Percentiles rank a stretch among this genome's conserved stretches.
phyloP scores from a whole-genome alignment of 2,329 filamentous ascomycete species.

The Periconia macrospinosa region DNA sequence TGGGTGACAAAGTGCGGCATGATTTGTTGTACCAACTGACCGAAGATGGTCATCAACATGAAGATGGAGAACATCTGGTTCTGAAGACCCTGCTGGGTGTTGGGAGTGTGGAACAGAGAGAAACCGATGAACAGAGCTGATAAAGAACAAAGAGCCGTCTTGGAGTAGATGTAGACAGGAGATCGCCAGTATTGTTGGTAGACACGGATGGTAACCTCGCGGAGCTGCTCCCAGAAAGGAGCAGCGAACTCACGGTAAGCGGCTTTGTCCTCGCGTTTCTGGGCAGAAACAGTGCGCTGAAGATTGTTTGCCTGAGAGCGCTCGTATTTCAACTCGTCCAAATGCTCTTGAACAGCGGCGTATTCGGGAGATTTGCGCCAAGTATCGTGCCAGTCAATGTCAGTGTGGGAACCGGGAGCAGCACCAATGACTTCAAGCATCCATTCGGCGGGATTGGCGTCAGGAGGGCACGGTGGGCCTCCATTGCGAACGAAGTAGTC shows the following conservation, averaged over 20 bases:
- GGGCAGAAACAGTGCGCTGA: constrained; percentile 43
- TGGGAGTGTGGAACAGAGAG: constrained; percentile 73
- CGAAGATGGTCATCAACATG: constrained; percentile 79
- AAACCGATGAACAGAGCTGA: constrained; percentile 79
- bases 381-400: constrained; percentile 54
- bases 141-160: constrained; percentile 67
- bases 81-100: constrained; percentile 75
- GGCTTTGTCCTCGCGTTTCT: constrained; percentile 52
- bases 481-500: constrained; percentile 77
- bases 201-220: constrained; percentile 70
- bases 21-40: constrained; percentile 75
- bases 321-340: constrained; percentile 49
- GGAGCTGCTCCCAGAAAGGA: constrained; percentile 68
- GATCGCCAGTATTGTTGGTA: constrained; percentile 94
- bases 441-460: constrained; percentile 81
- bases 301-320: constrained; percentile 36
- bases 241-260: constrained; percentile 79
- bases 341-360: constrained; percentile 47
- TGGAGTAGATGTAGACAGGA: constrained; percentile 86
- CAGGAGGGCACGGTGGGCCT: constrained; percentile 63
- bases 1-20: constrained; percentile 88
- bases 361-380: constrained; percentile 55
- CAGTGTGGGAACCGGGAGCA: constrained; percentile 52
- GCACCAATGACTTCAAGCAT: constrained; percentile 65
- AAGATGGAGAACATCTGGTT: constrained; percentile 88